Evolutionary conservation across 225 moss, liverwort and hornwort species (phyloP), one percentile per base, ranked within the genome.

Genomic region (Bryum argenteum): DNA sequence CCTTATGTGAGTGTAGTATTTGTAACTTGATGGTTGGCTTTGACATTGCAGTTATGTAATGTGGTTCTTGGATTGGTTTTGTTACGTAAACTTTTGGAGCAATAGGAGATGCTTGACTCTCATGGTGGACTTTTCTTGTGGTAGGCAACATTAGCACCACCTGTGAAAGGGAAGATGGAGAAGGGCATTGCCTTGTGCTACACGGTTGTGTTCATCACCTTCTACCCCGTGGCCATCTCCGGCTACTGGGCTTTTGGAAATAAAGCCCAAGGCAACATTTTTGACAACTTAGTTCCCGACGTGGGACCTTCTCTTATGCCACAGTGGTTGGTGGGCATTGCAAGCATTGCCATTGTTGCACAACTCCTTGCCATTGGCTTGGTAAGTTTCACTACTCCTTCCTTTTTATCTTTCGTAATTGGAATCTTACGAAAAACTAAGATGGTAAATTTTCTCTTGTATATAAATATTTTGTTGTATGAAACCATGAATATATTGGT

Each of bases 171-270:
- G 61, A 88, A 88, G 79, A 88, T 88, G 87, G 47, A 59, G 54
- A 88, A 88, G 70, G 87, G 87, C 8, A 82, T 88, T 42, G 84
- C 82, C 0, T 54, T 88, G 60, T 84, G 87, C 80, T 88, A 88
- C 65, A 65, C 77, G 15, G 77, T 88, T 42, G 87, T 88, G 54
- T 65, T 82, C 1, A 20, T 79, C 71, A 84, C 87, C 22, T 88
- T 88, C 66, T 88, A 82, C 67, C 84, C 87, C 28, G 87, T 88
- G 53, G 79, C 84, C 21, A 88, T 82, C 69, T 68, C 82, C 57
- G 87, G 87, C 41, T 88, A 84, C 66, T 88, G 87, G 87, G 87
- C 87, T 8, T 87, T 87, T n/a, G 87, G 87, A 11, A 87, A 83
- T 47, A 52, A 62, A 54, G 69, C 78, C 8, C 75, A 80, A 0